Evolutionary conservation across 495 filamentous ascomycete genomes (phyloP), one percentile per base, ranked within the genome.

Genomic region (Aspergillus taichungensis): DNA sequence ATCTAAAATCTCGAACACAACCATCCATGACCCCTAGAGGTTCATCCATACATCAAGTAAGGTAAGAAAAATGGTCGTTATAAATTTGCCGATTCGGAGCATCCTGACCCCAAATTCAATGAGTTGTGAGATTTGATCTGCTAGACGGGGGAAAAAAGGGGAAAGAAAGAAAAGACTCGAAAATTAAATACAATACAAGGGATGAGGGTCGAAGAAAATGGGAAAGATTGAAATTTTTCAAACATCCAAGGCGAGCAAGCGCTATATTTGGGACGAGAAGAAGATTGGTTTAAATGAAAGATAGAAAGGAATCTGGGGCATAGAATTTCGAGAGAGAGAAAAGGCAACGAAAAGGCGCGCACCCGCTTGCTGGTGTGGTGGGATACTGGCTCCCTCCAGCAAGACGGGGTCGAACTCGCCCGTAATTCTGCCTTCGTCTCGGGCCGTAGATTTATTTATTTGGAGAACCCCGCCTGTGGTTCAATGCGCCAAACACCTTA

Each of bases 401-500:
- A 13, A 5, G 40, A 37, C 49, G 45, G 18, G 4, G 30, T 27
- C 42, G 30, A 43, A 30, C 43, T 51, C 42, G 37, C 52, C 42
- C 42, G 32, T 49, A 42, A 24, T 2, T 51, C 37, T 42, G 37
- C 49, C 44, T 55, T 51, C 41, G 45, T 51, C 43, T 42, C 49
- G 50, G 46, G 49, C 42, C 40, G 39, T 30, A 50, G 47, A 34
- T 47, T 43, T 47, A 50, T 54, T 41, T 24, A 24, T 24, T 47
- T 30, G 43, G 50, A 34, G 31, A 41, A 33, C 33, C 47, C 52
- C 46, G 42, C 47, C 47, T 32, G 34, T 54, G 40, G 46, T 50
- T 53, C 43, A 49, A 53, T 54, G 49, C 55, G 51, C 55, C 55
- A 45, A 54, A 57, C 48, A 55, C 50, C 56, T 40, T 53, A 57